These are phyloP conservation scores for Penstemon newberryi DNA, from an alignment of 257 asterid genomes.

Conservation along the genomic window DNA sequence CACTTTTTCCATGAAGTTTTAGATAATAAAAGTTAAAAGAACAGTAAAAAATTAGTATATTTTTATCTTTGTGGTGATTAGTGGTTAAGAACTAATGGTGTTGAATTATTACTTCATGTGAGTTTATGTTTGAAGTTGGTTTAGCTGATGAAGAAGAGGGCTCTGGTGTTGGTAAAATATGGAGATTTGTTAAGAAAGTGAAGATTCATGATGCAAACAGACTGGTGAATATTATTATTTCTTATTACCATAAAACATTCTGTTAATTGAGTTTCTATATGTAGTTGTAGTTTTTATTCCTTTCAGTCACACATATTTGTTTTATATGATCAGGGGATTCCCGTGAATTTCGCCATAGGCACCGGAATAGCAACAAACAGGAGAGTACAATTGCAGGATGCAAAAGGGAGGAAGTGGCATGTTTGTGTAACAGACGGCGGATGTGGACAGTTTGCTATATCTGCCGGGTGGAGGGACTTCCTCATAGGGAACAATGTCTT, in stretches of 20 bases:
- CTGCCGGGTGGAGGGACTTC: conserved; percentile 5
- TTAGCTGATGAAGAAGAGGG: not conserved
- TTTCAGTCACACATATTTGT: too few relatives aligned
- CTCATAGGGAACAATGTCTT: not conserved
- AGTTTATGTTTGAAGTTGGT: not conserved
- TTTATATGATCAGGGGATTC: not conserved
- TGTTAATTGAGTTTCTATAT: too few relatives aligned
- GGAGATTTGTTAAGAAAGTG: not conserved
- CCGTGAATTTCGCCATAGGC: not conserved
- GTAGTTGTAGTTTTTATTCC: too few relatives aligned
- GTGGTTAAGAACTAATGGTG: too few relatives aligned
- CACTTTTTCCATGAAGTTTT: not conserved
- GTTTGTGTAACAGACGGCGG: not conserved
- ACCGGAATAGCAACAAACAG: not conserved
- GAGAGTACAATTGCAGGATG: not conserved
- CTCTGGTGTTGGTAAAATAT: not conserved
- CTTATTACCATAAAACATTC: too few relatives aligned
- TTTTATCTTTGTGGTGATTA: too few relatives aligned
- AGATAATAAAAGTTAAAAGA: too few relatives aligned
- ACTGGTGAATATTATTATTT: not conserved
- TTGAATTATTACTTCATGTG: too few relatives aligned
- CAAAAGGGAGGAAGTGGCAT: not conserved
- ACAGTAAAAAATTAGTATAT: too few relatives aligned
- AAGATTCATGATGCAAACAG: not conserved
- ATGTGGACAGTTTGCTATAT: not conserved